Evolutionary conservation across 345 rosid genomes (phyloP).

Genomic region (Eucalyptus cladocalyx): DNA sequence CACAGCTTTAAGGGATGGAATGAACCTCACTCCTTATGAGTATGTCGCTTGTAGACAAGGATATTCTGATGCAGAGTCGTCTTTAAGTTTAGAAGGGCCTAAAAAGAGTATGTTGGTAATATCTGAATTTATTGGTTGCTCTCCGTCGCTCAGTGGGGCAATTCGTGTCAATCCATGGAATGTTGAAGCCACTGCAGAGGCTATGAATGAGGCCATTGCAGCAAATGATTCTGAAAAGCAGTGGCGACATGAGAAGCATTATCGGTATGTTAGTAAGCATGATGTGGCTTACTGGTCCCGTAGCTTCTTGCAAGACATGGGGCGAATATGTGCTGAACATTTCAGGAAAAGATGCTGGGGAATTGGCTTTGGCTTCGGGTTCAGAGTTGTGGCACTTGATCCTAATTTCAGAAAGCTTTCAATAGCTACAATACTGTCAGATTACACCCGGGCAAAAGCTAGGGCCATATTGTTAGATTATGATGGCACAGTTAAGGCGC

Average conservation of each 20-base stretch:
- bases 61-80: background rate
- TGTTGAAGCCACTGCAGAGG: constrained; percentile 24
- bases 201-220: constrained; percentile 19
- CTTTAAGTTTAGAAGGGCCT: background rate
- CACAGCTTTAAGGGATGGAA: constrained; percentile 29
- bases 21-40: constrained; percentile 26
- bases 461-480: constrained; percentile 32
- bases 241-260: constrained; percentile 33
- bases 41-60: constrained; percentile 24
- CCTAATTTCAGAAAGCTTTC: constrained; percentile 25
- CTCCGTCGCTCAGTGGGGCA: constrained; percentile 34
- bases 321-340: constrained; percentile 21
- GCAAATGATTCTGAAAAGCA: constrained; percentile 11
- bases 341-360: constrained; percentile 23
- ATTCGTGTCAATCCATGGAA: constrained; percentile 36
- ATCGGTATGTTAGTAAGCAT: constrained; percentile 41
- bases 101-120: constrained; percentile 27
- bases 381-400: constrained; percentile 25
- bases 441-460: constrained; percentile 5
- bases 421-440: background rate
- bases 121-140: constrained; percentile 32
- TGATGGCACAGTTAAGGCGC: constrained; percentile 24
- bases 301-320: constrained; percentile 30
- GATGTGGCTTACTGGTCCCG: constrained; percentile 54
- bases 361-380: constrained; percentile 23